Evolutionary conservation across 1,284 basidiomycete genomes (phyloP).

Genomic region (Neotropicomus parvogracilis): DNA sequence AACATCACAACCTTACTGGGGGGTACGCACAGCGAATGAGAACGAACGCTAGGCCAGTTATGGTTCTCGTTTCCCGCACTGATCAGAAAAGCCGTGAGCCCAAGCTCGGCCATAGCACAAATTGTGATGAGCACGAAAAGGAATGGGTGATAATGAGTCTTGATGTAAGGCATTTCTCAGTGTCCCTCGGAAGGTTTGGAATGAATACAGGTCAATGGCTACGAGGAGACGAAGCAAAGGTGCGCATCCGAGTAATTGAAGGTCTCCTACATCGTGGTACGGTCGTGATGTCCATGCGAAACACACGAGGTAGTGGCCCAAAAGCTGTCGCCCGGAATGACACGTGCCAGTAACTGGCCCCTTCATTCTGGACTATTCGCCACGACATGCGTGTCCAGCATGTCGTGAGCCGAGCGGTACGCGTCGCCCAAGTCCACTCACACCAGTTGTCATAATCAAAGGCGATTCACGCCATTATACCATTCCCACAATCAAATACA

Average conservation of each 20-base stretch:
- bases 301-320: conserved; percentile 29
- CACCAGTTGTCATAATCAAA: conserved; percentile 11
- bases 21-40: conserved; percentile 61
- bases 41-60: conserved; percentile 57
- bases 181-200: conserved; percentile 8
- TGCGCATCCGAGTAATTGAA: conserved; percentile 18
- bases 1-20: background rate
- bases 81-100: conserved; percentile 67
- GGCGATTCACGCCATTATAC: conserved; percentile 18
- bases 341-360: conserved; percentile 7
- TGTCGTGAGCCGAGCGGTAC: conserved; percentile 9
- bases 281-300: conserved; percentile 33
- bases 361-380: conserved; percentile 10
- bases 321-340: conserved; percentile 4
- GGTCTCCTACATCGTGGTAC: conserved; percentile 21
- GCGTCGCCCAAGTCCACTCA: conserved; percentile 12
- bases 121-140: conserved; percentile 67
- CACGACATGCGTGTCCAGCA: conserved; percentile 19
- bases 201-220: conserved; percentile 13
- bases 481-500: conserved; percentile 25
- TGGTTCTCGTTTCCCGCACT: conserved; percentile 56
- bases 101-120: conserved; percentile 64
- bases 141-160: conserved; percentile 62
- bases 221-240: conserved; percentile 11
- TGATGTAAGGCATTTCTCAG: conserved; percentile 39